Conservation (phyloP, 805 yeast genomes). For the Myxozyma neglecta region DNA sequence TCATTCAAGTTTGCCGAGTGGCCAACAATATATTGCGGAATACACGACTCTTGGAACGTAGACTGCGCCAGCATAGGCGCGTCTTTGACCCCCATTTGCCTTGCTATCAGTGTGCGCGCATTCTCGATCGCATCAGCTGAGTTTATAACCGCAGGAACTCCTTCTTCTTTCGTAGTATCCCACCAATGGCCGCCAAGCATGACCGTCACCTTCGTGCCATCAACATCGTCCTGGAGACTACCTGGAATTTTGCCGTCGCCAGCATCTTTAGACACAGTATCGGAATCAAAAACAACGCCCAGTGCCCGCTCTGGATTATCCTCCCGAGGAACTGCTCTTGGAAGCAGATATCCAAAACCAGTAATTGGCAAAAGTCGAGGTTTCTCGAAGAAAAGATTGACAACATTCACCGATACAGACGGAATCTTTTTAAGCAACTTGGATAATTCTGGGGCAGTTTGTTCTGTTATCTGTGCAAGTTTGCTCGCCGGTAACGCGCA, state of each 20-base stretch:
- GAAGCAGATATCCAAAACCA: conserved; percentile 91
- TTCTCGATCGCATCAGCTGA: conserved; percentile 35
- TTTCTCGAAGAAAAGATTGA: conserved; percentile 62
- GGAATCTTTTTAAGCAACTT: conserved; percentile 42
- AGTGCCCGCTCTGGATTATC: conserved; percentile 58
- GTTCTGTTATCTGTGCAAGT: conserved; percentile 10
- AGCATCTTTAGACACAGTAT: conserved; percentile 40
- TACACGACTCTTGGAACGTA: conserved; percentile 55
- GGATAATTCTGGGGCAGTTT: conserved; percentile 7
- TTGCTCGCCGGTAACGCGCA: conserved; percentile 23
- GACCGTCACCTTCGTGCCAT: conserved; percentile 72
- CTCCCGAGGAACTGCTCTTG: conserved; percentile 47
- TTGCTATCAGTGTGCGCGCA: conserved; percentile 45
- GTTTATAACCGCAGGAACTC: conserved; percentile 31
- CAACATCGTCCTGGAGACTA: conserved; percentile 29
- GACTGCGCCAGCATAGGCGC: conserved; percentile 41
- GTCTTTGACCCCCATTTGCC: conserved; percentile 44
- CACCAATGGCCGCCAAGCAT: conserved; percentile 87
- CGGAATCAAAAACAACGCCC: conserved; percentile 91
- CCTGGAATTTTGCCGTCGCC: conserved; percentile 18
- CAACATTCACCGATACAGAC: conserved; percentile 60
- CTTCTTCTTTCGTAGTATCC: conserved; percentile 35
- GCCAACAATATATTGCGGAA: conserved; percentile 62
- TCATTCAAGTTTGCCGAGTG: conserved; percentile 22
- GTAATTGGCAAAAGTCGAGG: conserved; percentile 46